Base-by-base conservation (phyloP, 495 filamentous ascomycete species). In the Penicillium pulvis region DNA sequence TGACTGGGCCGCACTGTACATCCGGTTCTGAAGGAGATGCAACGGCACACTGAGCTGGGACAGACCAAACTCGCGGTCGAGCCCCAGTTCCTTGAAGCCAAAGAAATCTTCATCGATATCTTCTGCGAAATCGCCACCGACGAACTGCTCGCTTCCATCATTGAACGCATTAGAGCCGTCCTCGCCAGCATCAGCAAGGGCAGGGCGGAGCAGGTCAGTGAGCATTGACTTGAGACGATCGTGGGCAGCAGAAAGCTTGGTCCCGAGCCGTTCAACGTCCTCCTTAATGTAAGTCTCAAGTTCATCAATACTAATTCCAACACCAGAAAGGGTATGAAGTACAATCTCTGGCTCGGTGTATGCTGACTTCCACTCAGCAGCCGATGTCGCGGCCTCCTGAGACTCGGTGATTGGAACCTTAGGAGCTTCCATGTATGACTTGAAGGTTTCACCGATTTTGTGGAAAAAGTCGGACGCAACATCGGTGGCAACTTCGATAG, bases 71-170 rank as follows among this genome's bases (percentile, higher is more conserved):
- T 98, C 94, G 56, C 84, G 86, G 65, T 96, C 93, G 30, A 98
- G 80, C 17, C 94, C 94, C 35, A 98, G 81, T 61, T 96, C 93
- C 71, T 93, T 93, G 83, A 99, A 97, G 10, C 94, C 94, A 62
- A 99, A 98, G 82, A 97, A 99, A 75, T 99, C 94, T 74, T 97
- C 94, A 57, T 91, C 93, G 31, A 98, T 88, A 64, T 98, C 94
- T 74, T 96, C 94, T 2, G 94, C 94, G 70, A 97, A 99, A 68
- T 98, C 93, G 51, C 94, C 94, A 39, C 90, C 90, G 51, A 97
- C 85, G 64, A 99, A 99, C 71, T 98, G 93, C 61, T 99, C 94
- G 65, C 92, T 96, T 57, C 93, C 93, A 66, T 99, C 94, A 57
- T 92, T 87, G 76, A 99, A 99, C 1, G 92, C 90, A 57, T 86